Evolutionary conservation across 2,329 filamentous ascomycete genomes (phyloP).

Genomic region (Fusarium paranaense): DNA sequence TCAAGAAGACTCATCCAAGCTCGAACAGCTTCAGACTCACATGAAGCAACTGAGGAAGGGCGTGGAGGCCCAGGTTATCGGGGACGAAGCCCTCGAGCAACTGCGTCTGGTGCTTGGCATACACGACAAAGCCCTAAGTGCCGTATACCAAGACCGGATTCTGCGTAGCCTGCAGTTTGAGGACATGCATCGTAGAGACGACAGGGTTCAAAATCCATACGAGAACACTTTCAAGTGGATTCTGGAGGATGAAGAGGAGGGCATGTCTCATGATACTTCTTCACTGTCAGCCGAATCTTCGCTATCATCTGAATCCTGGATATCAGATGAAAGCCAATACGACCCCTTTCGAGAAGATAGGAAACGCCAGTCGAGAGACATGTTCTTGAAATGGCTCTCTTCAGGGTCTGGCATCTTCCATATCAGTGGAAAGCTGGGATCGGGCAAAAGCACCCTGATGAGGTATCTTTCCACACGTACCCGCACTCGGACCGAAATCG

Average conservation of each 20-base stretch:
- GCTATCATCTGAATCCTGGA: no score
- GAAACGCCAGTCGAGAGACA: neutral
- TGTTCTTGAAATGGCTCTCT: neutral
- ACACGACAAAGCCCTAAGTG: neutral
- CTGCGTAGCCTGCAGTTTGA: neutral
- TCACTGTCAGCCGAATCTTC: neutral
- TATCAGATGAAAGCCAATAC: no score
- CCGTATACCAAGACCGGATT: neutral
- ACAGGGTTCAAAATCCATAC: neutral
- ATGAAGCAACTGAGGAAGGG: neutral
- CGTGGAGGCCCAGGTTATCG: neutral
- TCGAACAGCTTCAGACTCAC: neutral
- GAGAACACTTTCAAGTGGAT: neutral
- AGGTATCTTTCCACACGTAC: slow-evolving; percentile 5
- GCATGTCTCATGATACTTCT: neutral
- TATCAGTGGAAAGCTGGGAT: slow-evolving; percentile 22
- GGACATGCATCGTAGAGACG: neutral
- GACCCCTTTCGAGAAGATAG: no score
- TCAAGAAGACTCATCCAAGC: neutral
- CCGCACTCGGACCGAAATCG: fast-evolving
- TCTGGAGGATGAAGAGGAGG: neutral
- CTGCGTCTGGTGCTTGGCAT: neutral
- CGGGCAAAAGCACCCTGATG: slow-evolving; percentile 26
- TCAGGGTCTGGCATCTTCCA: neutral
- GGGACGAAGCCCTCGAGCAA: neutral